Conservation (phyloP, 2,329 filamentous ascomycete species). For the Neospermospora avenae region DNA sequence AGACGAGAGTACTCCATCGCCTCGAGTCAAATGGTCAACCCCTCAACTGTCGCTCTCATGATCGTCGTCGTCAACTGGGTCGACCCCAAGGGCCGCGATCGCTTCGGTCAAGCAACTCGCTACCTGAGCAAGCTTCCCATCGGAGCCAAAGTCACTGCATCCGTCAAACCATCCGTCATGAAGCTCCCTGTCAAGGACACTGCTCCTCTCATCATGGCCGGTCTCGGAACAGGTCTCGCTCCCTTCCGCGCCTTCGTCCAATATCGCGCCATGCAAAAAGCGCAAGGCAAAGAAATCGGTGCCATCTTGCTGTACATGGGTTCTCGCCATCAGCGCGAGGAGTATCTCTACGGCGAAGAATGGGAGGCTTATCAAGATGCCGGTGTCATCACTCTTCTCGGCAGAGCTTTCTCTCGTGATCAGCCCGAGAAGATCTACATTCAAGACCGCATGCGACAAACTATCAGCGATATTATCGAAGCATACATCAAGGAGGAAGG, state of each 20-base stretch:
- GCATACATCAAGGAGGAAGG: constrained; percentile 87
- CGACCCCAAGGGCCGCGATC: constrained; percentile 80
- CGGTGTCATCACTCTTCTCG: constrained; percentile 90
- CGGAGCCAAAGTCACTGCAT: constrained; percentile 80
- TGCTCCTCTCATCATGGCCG: constrained; percentile 96
- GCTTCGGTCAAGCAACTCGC: constrained; percentile 88
- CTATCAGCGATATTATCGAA: constrained; percentile 74
- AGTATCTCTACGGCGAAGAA: constrained; percentile 98
- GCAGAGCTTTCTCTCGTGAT: constrained; percentile 91
- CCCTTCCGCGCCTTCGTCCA: constrained; percentile 99
- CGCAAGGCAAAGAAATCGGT: constrained; percentile 94
- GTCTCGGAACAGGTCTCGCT: constrained; percentile 93
- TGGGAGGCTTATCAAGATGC: constrained; percentile 98
- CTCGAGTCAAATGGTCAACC: constrained; percentile 91
- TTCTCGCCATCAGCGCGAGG: constrained; percentile 93
- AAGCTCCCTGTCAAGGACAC: constrained; percentile 88
- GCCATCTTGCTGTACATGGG: constrained; percentile 94
- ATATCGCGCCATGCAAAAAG: constrained; percentile 96
- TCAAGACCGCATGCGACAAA: constrained; percentile 95
- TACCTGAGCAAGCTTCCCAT: constrained; percentile 77
- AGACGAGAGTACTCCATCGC: constrained; percentile 98
- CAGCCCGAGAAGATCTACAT: constrained; percentile 99
- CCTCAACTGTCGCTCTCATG: constrained; percentile 86
- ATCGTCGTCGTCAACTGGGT: constrained; percentile 98
- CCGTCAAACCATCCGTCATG: constrained; percentile 98